Base-by-base conservation (phyloP, 2,329 filamentous ascomycete genomes). In the Didymosphaeria variabile region DNA sequence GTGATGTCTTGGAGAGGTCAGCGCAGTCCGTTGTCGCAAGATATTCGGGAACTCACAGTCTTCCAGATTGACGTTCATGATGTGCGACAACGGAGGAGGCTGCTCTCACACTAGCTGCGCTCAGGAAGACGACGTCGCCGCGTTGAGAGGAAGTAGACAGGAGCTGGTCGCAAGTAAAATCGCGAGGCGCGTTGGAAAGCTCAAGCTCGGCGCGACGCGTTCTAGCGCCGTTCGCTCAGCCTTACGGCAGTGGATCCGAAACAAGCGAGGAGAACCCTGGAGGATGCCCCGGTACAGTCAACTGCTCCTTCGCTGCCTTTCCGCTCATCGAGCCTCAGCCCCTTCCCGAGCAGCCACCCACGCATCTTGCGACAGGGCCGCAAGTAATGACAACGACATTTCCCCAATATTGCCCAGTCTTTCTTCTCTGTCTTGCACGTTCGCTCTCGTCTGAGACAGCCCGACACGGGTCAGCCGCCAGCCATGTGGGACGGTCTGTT, bases 401-500 rank as follows among this genome's bases (percentile, higher is more conserved):
- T 57, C 38, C 2, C n/a, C 52, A 44, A 31, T 17, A 60, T 62
- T 59, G 64, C 63, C 53, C 42, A 62, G 57, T 57, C 63, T 62
- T 56, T 49, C 57, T 55, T 57, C 61, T 65, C 62, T 57, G 62
- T 68, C 55, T 59, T 65, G 65, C 62, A 49, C 58, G 51, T 55
- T 61, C 59, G 58, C 50, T 55, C 55, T 32, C 36, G 40, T 45
- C 56, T 60, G 52, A 51, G 42, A 44, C 57, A 10, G 52, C 26
- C 52, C 38, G 29, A 46, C 52, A 44, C 38, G 52, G 52, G 52
- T 31, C 38, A 21, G 54, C 59, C 60, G 58, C 59, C 73, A 29
- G 73, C 12, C 69, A 84, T 83, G 81, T 82, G 87, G 85, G 87
- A 88, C 78, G 88, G 88, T 70, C 81, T 90, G 49, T 85, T 89